Evolutionary conservation across 257 asterid genomes (phyloP).

Genomic region (Primulina huaijiensis): DNA sequence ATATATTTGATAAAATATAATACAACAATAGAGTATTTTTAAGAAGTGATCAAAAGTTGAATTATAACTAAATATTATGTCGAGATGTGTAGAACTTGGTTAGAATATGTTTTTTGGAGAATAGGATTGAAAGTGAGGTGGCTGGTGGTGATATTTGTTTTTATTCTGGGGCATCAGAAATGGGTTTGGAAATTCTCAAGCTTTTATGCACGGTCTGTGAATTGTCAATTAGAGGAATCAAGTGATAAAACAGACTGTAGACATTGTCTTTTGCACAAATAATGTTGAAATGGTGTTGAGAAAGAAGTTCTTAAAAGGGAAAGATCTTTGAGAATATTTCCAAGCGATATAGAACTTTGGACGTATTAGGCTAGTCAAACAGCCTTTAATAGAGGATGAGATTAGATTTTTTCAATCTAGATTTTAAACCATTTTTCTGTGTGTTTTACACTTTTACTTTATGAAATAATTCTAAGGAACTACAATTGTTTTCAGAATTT

Average conservation of each 20-base stretch:
- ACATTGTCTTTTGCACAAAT: background rate
- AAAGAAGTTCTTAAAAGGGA: background rate
- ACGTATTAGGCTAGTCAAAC: background rate
- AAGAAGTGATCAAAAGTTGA: background rate
- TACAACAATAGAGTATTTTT: too few relatives aligned
- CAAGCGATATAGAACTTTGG: background rate
- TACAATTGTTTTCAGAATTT: background rate
- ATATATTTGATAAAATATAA: too few relatives aligned
- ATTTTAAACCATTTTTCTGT: too few relatives aligned
- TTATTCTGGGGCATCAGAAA: background rate
- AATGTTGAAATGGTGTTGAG: background rate
- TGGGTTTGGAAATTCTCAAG: background rate
- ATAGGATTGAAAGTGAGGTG: background rate
- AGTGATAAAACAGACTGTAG: background rate
- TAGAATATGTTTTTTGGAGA: background rate
- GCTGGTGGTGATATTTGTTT: too few relatives aligned
- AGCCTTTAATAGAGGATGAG: background rate
- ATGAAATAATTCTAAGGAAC: background rate
- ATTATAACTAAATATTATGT: too few relatives aligned
- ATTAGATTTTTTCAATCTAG: background rate
- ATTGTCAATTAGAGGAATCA: background rate
- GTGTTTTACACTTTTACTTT: background rate
- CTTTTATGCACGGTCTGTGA: background rate
- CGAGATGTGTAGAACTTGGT: background rate
- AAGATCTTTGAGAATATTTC: background rate